Percentiles rank a stretch among this genome's conserved stretches.
phyloP scores from a whole-genome alignment of 768 basidiomycete species.

The Hericium erinaceus region DNA sequence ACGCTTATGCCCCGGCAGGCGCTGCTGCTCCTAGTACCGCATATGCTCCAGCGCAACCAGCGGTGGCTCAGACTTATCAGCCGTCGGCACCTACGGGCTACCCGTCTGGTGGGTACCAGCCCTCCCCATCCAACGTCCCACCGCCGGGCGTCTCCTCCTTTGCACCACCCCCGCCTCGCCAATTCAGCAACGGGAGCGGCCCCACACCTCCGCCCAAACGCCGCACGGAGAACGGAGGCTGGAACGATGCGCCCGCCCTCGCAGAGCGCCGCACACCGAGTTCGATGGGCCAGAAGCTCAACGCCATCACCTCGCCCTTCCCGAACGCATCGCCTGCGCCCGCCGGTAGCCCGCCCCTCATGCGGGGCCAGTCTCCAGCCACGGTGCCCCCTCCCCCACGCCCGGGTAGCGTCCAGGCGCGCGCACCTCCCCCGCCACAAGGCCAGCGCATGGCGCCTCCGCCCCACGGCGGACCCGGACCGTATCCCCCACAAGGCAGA shows the following conservation, averaged over 20 bases:
- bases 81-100: slow-evolving; percentile 1
- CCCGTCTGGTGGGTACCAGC: slow-evolving; percentile 6
- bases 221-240: slow-evolving; percentile 63
- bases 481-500: slow-evolving; percentile 1
- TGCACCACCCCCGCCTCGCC: slow-evolving; percentile 34
- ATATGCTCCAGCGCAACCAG: slow-evolving; percentile 6
- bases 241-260: slow-evolving; percentile 81
- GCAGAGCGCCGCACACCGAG: slow-evolving; percentile 43
- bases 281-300: slow-evolving; percentile 42
- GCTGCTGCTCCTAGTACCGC: background rate
- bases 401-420: slow-evolving; percentile 42
- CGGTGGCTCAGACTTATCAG: slow-evolving; percentile 6
- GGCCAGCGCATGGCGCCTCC: slow-evolving; percentile 1
- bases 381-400: slow-evolving; percentile 48
- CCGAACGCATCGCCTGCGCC: slow-evolving; percentile 37
- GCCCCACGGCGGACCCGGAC: slow-evolving; percentile 1
- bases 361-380: slow-evolving; percentile 30
- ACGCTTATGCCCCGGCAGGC: slow-evolving; percentile 11
- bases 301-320: slow-evolving; percentile 84
- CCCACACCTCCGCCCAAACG: slow-evolving; percentile 45
- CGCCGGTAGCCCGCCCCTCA: slow-evolving; percentile 3
- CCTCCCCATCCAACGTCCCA: slow-evolving; percentile 15
- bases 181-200: slow-evolving; percentile 27
- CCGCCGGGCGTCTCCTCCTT: slow-evolving; percentile 24
- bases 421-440: slow-evolving; percentile 7